Conservation (phyloP, 352 stramenopile species). For the Phytophthora constricta region DNA sequence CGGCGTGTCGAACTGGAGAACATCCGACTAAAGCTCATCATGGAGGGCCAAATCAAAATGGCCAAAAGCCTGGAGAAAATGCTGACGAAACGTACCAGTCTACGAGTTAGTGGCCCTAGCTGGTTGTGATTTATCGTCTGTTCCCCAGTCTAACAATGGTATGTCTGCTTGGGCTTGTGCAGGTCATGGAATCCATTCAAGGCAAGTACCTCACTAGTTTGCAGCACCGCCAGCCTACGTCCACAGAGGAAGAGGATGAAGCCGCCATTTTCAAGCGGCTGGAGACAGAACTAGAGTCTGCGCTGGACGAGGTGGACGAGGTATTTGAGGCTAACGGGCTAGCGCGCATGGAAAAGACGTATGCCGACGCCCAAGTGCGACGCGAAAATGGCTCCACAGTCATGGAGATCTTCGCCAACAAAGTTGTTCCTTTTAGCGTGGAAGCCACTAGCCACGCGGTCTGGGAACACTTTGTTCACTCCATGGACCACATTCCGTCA, state of each 20-base stretch:
- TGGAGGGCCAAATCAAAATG: conserved; percentile 62
- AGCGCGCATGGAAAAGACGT: conserved; percentile 54
- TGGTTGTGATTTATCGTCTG: not conserved
- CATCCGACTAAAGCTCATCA: conserved; percentile 55
- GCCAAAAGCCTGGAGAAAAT: conserved; percentile 62
- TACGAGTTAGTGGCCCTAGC: conserved; percentile 29
- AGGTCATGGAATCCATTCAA: conserved; percentile 60
- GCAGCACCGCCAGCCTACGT: conserved; percentile 47
- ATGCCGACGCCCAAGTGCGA: conserved; percentile 56
- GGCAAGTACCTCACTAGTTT: conserved; percentile 49
- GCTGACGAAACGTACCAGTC: conserved; percentile 57
- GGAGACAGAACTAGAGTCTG: conserved; percentile 48
- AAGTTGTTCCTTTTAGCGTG: conserved; percentile 60
- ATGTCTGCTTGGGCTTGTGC: conserved; percentile 23
- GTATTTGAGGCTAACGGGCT: conserved; percentile 62
- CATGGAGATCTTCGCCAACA: conserved; percentile 68
- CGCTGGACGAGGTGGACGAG: conserved; percentile 50
- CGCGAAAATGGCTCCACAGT: conserved; percentile 48
- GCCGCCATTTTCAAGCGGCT: conserved; percentile 55
- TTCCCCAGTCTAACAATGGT: conserved; percentile 21
- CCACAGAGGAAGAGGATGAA: conserved; percentile 49
- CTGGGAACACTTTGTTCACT: conserved; percentile 63
- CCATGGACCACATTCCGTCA: conserved; percentile 65
- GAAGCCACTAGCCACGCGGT: conserved; percentile 47
- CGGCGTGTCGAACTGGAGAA: conserved; percentile 62